phyloP scores from a whole-genome alignment of 176 grass and related monocot species.

The Melocanna baccifera region DNA sequence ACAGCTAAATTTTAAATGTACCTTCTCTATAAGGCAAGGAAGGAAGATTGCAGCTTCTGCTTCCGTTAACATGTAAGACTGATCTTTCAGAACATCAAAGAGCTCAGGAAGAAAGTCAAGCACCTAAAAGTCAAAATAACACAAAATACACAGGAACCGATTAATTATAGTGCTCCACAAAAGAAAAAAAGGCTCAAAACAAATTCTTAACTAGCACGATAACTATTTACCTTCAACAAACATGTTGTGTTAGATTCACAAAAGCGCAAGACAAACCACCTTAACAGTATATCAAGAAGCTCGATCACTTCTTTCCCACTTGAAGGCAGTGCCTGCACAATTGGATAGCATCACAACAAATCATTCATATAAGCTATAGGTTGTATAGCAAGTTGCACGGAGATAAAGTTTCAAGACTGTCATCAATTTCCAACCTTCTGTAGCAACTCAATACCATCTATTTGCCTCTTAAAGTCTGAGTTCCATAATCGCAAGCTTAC shows the following conservation, averaged over 20 bases:
- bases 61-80: constrained; percentile 84
- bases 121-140: constrained; percentile 49
- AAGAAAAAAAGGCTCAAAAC: background rate
- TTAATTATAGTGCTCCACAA: background rate
- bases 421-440: constrained; percentile 72
- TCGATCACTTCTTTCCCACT: constrained; percentile 79
- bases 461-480: constrained; percentile 97
- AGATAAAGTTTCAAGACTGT: constrained; percentile 14
- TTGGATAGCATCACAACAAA: constrained; percentile 7
- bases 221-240: constrained; percentile 77
- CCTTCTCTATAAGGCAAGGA: constrained; percentile 92
- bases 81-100: constrained; percentile 84
- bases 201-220: background rate
- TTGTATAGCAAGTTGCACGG: background rate
- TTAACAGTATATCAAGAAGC: constrained; percentile 95
- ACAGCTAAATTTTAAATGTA: constrained; percentile 9
- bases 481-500: constrained; percentile 86
- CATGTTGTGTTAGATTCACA: constrained; percentile 98
- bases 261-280: constrained; percentile 97
- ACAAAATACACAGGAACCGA: background rate
- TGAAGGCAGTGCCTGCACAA: constrained; percentile 64
- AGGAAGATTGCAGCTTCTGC: constrained; percentile 95
- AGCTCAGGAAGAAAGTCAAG: constrained; percentile 98
- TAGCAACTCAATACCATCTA: constrained; percentile 92
- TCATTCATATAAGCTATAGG: background rate